Percentiles rank a stretch among this genome's conserved stretches.
These are phyloP conservation scores for Bathelium albidoporum DNA, from an alignment of 495 filamentous ascomycete species.

Conservation along the genomic window DNA sequence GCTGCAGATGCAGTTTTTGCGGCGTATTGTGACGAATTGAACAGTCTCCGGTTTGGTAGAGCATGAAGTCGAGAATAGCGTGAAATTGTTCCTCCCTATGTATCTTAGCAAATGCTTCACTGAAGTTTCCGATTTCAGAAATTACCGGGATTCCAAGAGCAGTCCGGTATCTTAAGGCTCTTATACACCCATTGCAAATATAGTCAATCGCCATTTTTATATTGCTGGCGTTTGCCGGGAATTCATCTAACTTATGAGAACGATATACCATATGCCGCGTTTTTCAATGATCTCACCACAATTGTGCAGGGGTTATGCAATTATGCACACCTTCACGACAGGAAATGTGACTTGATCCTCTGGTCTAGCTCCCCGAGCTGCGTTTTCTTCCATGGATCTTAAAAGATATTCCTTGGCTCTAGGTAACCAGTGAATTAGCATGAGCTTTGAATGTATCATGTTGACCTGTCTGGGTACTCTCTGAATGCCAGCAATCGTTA, in stretches of 20 bases:
- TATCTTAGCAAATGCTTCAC: neutral
- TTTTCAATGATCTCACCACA: neutral
- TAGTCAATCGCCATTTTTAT: neutral
- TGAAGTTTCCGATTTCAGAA: neutral
- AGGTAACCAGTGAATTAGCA: no score
- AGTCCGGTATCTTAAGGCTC: neutral
- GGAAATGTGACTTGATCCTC: no score
- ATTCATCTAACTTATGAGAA: neutral
- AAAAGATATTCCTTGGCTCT: no score
- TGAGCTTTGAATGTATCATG: no score
- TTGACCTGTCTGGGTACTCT: no score
- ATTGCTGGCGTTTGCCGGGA: neutral
- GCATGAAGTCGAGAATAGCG: neutral
- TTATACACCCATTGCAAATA: neutral
- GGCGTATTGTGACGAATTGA: neutral
- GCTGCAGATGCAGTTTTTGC: neutral
- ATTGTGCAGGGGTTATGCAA: slow-evolving; percentile 1
- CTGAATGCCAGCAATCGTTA: no score
- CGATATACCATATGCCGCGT: neutral
- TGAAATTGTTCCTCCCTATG: neutral
- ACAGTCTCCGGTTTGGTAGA: neutral
- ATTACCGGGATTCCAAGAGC: neutral
- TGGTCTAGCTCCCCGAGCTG: no score
- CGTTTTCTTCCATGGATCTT: no score
- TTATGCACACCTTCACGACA: neutral